Evolutionary conservation across 2,329 filamentous ascomycete species (phyloP).

Genomic region (Arthroderma sp.): DNA sequence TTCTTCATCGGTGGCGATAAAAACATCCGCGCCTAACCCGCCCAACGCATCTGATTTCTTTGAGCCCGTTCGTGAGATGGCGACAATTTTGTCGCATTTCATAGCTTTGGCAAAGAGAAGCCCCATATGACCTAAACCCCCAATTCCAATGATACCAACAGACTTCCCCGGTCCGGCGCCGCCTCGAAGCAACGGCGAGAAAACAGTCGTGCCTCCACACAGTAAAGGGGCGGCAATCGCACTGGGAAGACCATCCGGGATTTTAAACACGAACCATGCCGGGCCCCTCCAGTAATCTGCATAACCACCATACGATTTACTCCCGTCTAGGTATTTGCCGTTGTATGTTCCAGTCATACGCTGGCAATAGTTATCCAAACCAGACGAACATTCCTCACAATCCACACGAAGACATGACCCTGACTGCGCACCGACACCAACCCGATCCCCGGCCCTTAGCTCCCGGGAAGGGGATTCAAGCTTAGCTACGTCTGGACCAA

Average conservation of each 20-base stretch:
- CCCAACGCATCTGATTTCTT: conserved; percentile 43
- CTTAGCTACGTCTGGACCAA: conserved; percentile 53
- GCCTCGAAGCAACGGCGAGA: conserved; percentile 54
- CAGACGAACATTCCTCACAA: conserved; percentile 31
- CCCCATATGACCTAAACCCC: conserved; percentile 62
- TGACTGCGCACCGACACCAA: conserved; percentile 55
- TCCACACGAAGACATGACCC: conserved; percentile 42
- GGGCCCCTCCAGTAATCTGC: conserved; percentile 44
- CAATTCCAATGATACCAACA: conserved; percentile 61
- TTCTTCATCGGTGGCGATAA: conserved; percentile 48
- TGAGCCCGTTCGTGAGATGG: conserved; percentile 40
- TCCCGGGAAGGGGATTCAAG: conserved; percentile 20
- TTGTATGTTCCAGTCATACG: conserved; percentile 30
- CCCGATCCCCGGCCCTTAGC: conserved; percentile 52
- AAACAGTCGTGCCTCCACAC: conserved; percentile 66
- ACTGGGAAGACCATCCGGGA: conserved; percentile 40
- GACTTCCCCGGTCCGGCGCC: conserved; percentile 57
- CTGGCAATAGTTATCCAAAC: conserved; percentile 32
- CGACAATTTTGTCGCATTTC: conserved; percentile 50
- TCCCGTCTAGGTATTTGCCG: conserved; percentile 24
- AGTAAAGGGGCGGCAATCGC: conserved; percentile 56
- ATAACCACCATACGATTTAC: conserved; percentile 55
- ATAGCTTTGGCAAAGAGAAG: conserved; percentile 60
- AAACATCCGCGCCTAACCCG: conserved; percentile 42
- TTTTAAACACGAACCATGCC: conserved; percentile 48